Percentiles rank a stretch among this genome's conserved stretches.
Evolutionary conservation across 2,329 filamentous ascomycete genomes (phyloP).

Genomic region (Trichoderma guizhouense): DNA sequence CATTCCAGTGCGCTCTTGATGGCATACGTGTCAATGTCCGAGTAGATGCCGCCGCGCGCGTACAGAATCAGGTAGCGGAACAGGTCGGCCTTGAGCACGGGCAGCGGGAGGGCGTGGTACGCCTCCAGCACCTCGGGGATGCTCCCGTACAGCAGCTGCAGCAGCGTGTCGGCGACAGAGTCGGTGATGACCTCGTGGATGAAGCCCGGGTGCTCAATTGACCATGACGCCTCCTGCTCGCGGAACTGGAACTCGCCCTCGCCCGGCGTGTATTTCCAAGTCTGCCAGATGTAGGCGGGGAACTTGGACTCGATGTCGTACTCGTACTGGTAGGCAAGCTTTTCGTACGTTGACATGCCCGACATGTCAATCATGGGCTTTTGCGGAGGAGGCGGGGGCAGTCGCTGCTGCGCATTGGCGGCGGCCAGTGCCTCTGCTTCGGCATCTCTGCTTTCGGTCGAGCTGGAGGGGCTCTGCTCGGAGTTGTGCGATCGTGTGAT

Average conservation of each 20-base stretch:
- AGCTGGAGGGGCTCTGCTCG: slow-evolving; percentile 3
- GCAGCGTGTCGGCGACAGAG: slow-evolving; percentile 72
- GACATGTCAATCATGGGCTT: slow-evolving; percentile 67
- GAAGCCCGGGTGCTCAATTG: slow-evolving; percentile 80
- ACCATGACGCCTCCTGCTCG: slow-evolving; percentile 85
- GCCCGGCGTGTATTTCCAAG: slow-evolving; percentile 85
- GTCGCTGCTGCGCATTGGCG: background rate
- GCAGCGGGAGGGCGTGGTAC: slow-evolving; percentile 67
- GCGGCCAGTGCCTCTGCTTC: slow-evolving; percentile 16
- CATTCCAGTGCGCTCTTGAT: slow-evolving; percentile 81
- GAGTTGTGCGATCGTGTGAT: slow-evolving; percentile 56
- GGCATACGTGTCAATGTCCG: slow-evolving; percentile 87
- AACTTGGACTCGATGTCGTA: slow-evolving; percentile 88
- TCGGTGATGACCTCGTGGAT: slow-evolving; percentile 98
- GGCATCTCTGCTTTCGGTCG: slow-evolving; percentile 21
- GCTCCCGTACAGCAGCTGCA: slow-evolving; percentile 82
- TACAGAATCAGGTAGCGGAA: slow-evolving; percentile 70
- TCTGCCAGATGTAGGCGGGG: slow-evolving; percentile 98
- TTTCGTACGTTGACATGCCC: slow-evolving; percentile 69
- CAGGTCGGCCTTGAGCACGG: slow-evolving; percentile 76
- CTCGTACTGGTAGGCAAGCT: slow-evolving; percentile 88
- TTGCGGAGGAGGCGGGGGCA: slow-evolving; percentile 41
- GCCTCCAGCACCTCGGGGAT: slow-evolving; percentile 76
- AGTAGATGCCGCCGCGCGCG: slow-evolving; percentile 67
- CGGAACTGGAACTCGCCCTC: slow-evolving; percentile 77